A percentile compares a stretch with the other conserved stretches of the same genome.
phyloP scores from a whole-genome alignment of 805 yeast genomes.

The Zygosaccharomyces rouxii region DNA sequence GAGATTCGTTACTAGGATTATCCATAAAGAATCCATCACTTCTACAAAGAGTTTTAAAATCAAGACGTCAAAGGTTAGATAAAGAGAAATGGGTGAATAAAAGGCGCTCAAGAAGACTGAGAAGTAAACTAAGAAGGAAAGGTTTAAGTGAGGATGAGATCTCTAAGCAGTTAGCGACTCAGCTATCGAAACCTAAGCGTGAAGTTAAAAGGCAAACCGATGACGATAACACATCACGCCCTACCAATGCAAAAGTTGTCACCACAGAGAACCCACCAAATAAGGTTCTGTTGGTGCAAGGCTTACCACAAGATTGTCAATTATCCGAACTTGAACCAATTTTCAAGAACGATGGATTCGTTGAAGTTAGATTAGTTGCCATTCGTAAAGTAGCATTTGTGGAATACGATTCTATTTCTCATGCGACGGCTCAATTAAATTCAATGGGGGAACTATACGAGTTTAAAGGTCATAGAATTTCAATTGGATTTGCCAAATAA shows the following conservation, averaged over 20 bases:
- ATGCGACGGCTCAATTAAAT: constrained; percentile 38
- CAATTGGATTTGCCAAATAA: constrained; percentile 33
- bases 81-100: constrained; percentile 12
- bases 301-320: constrained; percentile 46
- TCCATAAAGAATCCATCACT: constrained; percentile 6
- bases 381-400: constrained; percentile 72
- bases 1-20: constrained; percentile 23
- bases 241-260: constrained; percentile 13
- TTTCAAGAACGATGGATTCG: constrained; percentile 57
- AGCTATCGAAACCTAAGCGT: background rate
- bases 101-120: constrained; percentile 26
- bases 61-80: constrained; percentile 6
- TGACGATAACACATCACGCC: constrained; percentile 11
- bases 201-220: constrained; percentile 3
- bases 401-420: constrained; percentile 58
- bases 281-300: constrained; percentile 62
- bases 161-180: background rate
- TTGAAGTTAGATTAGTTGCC: constrained; percentile 61
- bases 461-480: constrained; percentile 16
- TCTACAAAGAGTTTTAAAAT: constrained; percentile 13
- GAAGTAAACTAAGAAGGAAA: constrained; percentile 21
- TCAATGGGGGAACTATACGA: constrained; percentile 16
- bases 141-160: constrained; percentile 18
- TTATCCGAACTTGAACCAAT: constrained; percentile 39
- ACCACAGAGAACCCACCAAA: constrained; percentile 55